These are phyloP conservation scores for Hsuehochloa calcarea DNA, from an alignment of 176 grass and related monocot species.

Conservation along the genomic window DNA sequence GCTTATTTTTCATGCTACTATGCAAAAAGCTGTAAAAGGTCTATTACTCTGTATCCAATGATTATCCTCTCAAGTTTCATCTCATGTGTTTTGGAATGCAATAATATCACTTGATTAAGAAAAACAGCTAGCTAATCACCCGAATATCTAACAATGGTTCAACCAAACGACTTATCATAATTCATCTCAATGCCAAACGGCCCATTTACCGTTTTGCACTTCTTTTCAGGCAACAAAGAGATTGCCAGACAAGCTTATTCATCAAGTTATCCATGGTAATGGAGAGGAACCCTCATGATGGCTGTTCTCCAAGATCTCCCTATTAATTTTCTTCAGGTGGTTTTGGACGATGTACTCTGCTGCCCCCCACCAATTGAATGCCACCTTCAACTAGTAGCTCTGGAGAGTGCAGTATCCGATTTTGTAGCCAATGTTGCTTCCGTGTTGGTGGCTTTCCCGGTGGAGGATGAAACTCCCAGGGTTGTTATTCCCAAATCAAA, in stretches of 20 bases:
- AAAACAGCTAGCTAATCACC: neutral
- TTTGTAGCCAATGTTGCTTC: slow-evolving; percentile 14
- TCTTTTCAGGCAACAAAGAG: slow-evolving; percentile 72
- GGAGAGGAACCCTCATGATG: slow-evolving; percentile 24
- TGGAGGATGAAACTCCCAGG: neutral
- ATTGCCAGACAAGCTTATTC: slow-evolving; percentile 67
- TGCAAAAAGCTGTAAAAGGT: neutral
- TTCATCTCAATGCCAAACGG: neutral
- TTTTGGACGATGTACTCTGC: neutral
- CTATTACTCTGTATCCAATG: neutral
- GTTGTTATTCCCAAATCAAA: neutral
- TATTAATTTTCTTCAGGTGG: neutral
- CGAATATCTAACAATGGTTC: neutral
- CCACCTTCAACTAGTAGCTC: neutral
- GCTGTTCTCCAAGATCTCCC: neutral
- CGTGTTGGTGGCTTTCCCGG: slow-evolving; percentile 10
- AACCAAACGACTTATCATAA: neutral
- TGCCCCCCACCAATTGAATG: neutral
- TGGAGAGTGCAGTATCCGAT: neutral
- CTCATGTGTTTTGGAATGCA: neutral
- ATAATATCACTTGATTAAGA: neutral
- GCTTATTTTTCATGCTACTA: neutral
- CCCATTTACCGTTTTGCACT: slow-evolving; percentile 9
- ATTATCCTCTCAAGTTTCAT: neutral
- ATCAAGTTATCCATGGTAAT: slow-evolving; percentile 56